Percentiles rank a stretch among this genome's conserved stretches.
Evolutionary conservation across 2,329 filamentous ascomycete species (phyloP).

Genomic region (Aspergillus quadrilineatus): DNA sequence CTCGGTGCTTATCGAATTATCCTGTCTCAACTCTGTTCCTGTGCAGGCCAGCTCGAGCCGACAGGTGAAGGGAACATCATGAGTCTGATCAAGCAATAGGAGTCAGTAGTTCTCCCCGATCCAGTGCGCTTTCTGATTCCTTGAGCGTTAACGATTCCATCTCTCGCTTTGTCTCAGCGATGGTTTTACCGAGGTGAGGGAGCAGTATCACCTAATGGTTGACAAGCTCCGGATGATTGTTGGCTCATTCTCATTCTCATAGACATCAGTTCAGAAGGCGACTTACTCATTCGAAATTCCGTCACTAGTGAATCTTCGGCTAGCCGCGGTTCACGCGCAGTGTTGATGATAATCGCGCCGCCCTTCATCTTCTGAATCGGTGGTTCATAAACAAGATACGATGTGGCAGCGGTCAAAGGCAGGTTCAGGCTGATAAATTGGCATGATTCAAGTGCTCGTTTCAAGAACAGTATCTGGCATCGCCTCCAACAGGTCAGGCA

Average conservation of each 20-base stretch:
- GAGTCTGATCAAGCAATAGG: too few species aligned
- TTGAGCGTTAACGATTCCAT: background rate
- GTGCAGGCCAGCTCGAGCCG: too few species aligned
- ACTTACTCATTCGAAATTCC: background rate
- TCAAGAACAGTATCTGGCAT: background rate
- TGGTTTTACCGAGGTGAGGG: conserved; percentile 13
- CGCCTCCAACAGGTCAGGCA: background rate
- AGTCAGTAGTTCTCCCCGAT: too few species aligned
- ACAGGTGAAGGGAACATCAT: too few species aligned
- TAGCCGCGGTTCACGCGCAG: conserved; percentile 33
- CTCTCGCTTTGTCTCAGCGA: conserved; percentile 12
- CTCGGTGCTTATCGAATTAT: background rate
- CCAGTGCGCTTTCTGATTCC: background rate
- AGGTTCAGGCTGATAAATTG: background rate
- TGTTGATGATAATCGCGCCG: conserved; percentile 37
- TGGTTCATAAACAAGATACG: background rate
- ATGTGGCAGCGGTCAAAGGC: background rate
- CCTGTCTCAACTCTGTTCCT: background rate
- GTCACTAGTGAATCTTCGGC: conserved; percentile 1
- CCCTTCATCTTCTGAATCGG: conserved; percentile 31
- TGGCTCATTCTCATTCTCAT: conserved; percentile 9
- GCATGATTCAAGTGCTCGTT: background rate
- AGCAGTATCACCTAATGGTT: conserved; percentile 7
- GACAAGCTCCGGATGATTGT: conserved; percentile 9
- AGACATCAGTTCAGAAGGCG: conserved; percentile 13